Percentiles rank a stretch among this genome's conserved stretches.
phyloP scores from a whole-genome alignment of 192 early-diverging fungal genomes.

The Mortierella claussenii region DNA sequence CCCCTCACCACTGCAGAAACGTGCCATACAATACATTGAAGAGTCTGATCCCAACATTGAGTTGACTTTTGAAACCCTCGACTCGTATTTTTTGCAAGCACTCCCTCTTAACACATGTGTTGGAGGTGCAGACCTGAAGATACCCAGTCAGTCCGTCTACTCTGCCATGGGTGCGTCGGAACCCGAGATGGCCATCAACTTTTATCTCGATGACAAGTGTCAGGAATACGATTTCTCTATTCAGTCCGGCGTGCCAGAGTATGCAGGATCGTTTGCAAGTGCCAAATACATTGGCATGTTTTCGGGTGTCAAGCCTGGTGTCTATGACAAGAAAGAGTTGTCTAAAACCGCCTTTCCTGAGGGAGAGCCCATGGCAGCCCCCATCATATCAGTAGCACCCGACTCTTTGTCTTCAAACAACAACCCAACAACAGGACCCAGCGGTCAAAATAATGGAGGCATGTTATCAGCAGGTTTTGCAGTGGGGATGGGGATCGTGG shows the following conservation, averaged over 20 bases:
- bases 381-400: not conserved
- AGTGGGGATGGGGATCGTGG: constrained; percentile 26
- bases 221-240: constrained; percentile 45
- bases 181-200: constrained; percentile 20
- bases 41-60: constrained; percentile 6
- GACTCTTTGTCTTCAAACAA: too few species aligned
- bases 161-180: constrained; percentile 9
- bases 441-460: not conserved
- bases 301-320: constrained; percentile 19
- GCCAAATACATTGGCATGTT: constrained; percentile 33
- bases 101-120: constrained; percentile 27
- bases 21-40: constrained; percentile 9
- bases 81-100: not conserved
- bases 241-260: constrained; percentile 12
- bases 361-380: not conserved
- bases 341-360: constrained; percentile 14
- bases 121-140: not conserved
- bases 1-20: constrained; percentile 1
- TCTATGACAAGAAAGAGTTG: constrained; percentile 41
- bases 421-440: not conserved
- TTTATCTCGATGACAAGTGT: constrained; percentile 39
- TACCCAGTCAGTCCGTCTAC: constrained; percentile 5
- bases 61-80: constrained; percentile 13
- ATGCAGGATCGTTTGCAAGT: constrained; percentile 12
- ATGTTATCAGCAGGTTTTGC: constrained; percentile 15